Evolutionary conservation across 2,329 filamentous ascomycete genomes (phyloP).

Genomic region (Metarhizium sp.): DNA sequence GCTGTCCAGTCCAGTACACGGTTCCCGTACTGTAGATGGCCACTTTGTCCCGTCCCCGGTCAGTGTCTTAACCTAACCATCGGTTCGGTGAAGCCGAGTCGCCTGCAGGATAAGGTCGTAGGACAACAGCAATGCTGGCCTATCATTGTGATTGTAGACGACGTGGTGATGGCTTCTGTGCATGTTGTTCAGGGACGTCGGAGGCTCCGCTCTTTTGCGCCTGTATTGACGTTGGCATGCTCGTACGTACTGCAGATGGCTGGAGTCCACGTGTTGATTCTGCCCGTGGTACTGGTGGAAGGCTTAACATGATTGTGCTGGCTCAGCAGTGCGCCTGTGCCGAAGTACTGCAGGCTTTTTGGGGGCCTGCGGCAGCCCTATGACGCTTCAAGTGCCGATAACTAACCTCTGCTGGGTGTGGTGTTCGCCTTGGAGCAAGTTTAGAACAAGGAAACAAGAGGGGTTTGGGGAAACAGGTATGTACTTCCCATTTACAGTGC

Average conservation of each 20-base stretch:
- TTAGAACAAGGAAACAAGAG: background rate
- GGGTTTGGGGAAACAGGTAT: no score
- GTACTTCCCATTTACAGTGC: no score
- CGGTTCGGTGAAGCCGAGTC: background rate
- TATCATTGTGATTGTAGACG: background rate
- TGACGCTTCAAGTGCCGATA: background rate
- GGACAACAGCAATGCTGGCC: background rate
- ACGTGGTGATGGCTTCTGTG: background rate
- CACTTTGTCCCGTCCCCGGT: background rate
- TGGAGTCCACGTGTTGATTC: background rate
- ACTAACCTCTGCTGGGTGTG: background rate
- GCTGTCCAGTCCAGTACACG: no score
- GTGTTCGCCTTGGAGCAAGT: background rate
- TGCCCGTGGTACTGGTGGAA: background rate
- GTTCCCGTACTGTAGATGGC: background rate
- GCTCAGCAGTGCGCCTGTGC: background rate
- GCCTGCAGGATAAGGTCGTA: background rate
- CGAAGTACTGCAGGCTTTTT: background rate
- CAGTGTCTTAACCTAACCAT: background rate
- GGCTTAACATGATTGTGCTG: background rate
- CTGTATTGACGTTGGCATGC: background rate
- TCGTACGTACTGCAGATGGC: background rate
- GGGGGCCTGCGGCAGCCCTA: slow-evolving; percentile 2
- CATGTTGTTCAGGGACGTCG: background rate
- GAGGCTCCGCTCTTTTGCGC: background rate